Base-by-base conservation (phyloP, 1,139 yeast species). In the Saccharomyces hybrid region DNA sequence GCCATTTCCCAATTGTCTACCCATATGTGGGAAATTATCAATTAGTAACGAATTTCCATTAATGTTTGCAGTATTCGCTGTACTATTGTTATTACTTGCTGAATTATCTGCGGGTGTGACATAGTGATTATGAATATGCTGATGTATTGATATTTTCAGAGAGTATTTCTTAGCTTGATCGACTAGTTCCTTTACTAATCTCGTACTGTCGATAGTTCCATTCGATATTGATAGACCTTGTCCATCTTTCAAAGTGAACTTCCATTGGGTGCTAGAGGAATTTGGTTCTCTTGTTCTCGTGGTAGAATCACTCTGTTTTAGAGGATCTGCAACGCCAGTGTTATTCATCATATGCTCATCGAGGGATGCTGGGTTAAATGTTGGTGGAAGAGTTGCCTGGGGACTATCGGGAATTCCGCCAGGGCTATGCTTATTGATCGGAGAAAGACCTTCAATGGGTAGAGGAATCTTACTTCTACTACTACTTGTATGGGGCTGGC, bases 111-210 rank as follows among this genome's bases (percentile, higher is more conserved):
- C 16, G 11, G 54, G 55, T 21, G 62, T 57, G 21, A 65, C 64
- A 65, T 85, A 88, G 64, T 86, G 89, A 50, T 70, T 64, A 54
- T 70, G 72, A 52, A 88, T 84, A 70, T 89, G 96, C 67, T 89
- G 96, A 70, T 88, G 96, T 16, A 89, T 81, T 4, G 89, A 83
- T 9, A 89, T 77, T 54, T 81, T 78, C 55, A 87, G 76, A 31
- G 81, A 78, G 60, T 81, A 75, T 48, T 74, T 72, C 55, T 81
- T 81, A 0, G 96, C 95, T 54, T 83, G 78, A 38, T 80, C 78
- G 9, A 86, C 75, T 8, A 86, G 69, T 57, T 77, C 75, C 52
- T 81, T 81, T 0, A 81, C 90, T 19, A 80, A 63, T 38, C 78
- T 82, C 57, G 80, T 78, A 48, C 75, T 74, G 42, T 73, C 71